Base-by-base conservation (phyloP, 352 stramenopile genomes). In the Phytophthora gonapodyides region DNA sequence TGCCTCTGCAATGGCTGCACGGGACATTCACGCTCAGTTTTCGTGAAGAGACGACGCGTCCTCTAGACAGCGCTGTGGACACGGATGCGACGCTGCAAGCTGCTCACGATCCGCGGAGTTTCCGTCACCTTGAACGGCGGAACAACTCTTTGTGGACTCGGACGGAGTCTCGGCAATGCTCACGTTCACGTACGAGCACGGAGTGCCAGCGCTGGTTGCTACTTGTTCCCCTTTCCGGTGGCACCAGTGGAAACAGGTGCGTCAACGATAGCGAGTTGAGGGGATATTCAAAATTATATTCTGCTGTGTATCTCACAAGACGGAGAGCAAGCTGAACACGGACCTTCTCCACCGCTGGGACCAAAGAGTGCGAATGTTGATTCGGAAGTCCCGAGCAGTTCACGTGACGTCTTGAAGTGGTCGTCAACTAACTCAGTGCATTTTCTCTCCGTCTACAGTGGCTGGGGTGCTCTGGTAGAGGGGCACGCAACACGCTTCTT, bases 141-240 rank as follows among this genome's bases (percentile, higher is more conserved):
- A 30, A 57, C 66, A 7, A 67, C 56, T 7, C 44, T 90, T 5
- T 96, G 87, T 66, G 69, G 61, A 75, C 15, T 33, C 42, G 0
- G 49, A 80, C 7, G 86, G 86, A 19, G 76, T 85, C 6, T 89
- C 84, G 13, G 71, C 81, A 13, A 49, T 76, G 41, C 65, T 94
- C 54, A 89, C 82, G 6, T 94, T 91, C 60, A 79, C 68, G 24
- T 7, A 86, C 36, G 82, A 94, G 48, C 80, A 90, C 42, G 84
- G 82, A 7, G 67, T 94, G 5, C 84, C 80, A 13, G 45, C 68
- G 16, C 70, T 92, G 0, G 55, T 89, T 15, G 61, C 69, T 6
- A 38, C 63, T 59, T 77, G 1, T 58, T n/a, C n/a, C 38, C 2
- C 19, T 87, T 13, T 59, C 60, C 9, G 75, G 73, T 13, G 76